Evolutionary conservation across 495 filamentous ascomycete genomes (phyloP).

Genomic region (Tuber borchii): DNA sequence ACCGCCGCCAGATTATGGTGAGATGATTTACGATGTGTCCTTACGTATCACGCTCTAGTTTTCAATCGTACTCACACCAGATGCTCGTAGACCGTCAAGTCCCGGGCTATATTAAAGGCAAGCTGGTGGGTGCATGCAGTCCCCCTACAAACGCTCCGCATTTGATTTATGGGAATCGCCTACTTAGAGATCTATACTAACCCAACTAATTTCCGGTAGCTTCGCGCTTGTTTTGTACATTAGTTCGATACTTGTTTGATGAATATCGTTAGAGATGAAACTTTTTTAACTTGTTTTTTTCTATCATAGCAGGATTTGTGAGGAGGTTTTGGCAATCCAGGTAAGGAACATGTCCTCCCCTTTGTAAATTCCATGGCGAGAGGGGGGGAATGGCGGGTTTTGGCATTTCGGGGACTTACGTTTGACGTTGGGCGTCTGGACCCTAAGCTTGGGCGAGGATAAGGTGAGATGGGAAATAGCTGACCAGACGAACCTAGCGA

Average conservation of each 20-base stretch:
- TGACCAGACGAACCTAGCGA: slow-evolving; percentile 51
- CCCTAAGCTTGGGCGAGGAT: background rate
- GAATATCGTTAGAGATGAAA: background rate
- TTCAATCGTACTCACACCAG: slow-evolving; percentile 14
- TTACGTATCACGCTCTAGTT: slow-evolving; percentile 1
- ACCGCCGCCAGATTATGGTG: slow-evolving; percentile 92
- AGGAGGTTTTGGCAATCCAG: slow-evolving; percentile 95
- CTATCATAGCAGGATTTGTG: slow-evolving; percentile 64
- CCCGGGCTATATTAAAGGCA: slow-evolving; percentile 70
- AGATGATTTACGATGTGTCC: slow-evolving; percentile 27
- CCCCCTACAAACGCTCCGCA: background rate
- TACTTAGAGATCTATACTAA: background rate
- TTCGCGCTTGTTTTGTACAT: background rate
- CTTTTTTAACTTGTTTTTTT: slow-evolving; percentile 5
- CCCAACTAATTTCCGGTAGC: background rate
- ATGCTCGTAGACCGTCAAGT: slow-evolving; percentile 62
- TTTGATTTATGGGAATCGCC: background rate
- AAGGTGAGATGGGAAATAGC: slow-evolving; percentile 15
- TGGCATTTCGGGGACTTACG: background rate
- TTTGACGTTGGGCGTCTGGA: background rate
- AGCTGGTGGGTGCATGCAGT: background rate
- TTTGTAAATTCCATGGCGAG: background rate
- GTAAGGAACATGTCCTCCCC: background rate
- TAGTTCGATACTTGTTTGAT: background rate
- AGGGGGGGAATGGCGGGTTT: background rate